Evolutionary conservation across 2,329 filamentous ascomycete species (phyloP).

Genomic region (Neobulgaria alba): DNA sequence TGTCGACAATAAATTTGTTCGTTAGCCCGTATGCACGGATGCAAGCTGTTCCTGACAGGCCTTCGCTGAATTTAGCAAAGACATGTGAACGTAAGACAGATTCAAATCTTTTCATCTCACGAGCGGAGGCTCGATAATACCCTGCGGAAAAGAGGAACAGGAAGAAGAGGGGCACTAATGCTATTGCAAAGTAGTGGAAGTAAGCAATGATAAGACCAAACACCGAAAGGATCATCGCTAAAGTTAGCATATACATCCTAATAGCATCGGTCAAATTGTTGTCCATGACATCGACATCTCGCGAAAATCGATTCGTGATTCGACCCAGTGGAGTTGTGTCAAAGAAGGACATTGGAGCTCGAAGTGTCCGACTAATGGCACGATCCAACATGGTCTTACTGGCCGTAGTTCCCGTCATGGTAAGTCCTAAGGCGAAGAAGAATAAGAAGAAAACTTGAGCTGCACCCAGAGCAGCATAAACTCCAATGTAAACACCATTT

Average conservation of each 20-base stretch:
- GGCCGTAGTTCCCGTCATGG: slow-evolving; percentile 70
- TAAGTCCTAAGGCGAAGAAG: slow-evolving; percentile 69
- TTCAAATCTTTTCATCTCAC: slow-evolving; percentile 92
- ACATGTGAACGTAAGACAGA: slow-evolving; percentile 78
- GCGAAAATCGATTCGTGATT: slow-evolving; percentile 92
- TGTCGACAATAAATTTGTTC: slow-evolving; percentile 60
- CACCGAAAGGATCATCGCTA: slow-evolving; percentile 73
- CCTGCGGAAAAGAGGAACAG: slow-evolving; percentile 74
- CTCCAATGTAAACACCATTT: slow-evolving; percentile 62
- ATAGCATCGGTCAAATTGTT: slow-evolving; percentile 83
- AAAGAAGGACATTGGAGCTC: slow-evolving; percentile 79
- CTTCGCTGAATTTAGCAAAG: slow-evolving; percentile 86
- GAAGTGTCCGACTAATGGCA: slow-evolving; percentile 69
- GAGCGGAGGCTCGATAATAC: slow-evolving; percentile 85
- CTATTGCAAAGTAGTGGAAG: slow-evolving; percentile 71
- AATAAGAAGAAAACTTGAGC: slow-evolving; percentile 70
- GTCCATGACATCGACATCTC: slow-evolving; percentile 95
- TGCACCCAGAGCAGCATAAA: slow-evolving; percentile 62
- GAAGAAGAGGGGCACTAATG: slow-evolving; percentile 59
- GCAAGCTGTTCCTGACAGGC: slow-evolving; percentile 70
- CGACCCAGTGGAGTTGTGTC: slow-evolving; percentile 91
- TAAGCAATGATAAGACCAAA: slow-evolving; percentile 91
- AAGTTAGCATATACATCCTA: slow-evolving; percentile 83
- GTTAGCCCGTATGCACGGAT: slow-evolving; percentile 86
- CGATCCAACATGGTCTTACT: slow-evolving; percentile 74